Evolutionary conservation across 768 basidiomycete species (phyloP).

Genomic region (Termitomyces sp.): DNA sequence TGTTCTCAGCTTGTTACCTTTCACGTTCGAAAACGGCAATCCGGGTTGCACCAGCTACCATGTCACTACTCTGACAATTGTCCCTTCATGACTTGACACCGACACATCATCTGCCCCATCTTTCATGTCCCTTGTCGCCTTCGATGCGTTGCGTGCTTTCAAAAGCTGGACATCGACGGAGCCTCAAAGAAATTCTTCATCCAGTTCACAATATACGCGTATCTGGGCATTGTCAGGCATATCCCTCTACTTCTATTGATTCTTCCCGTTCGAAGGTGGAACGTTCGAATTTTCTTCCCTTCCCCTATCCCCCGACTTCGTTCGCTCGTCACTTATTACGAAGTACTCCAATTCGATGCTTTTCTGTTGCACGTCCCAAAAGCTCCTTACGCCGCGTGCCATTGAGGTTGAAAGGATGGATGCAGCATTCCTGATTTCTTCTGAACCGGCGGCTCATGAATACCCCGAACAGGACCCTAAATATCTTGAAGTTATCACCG

Average conservation of each 20-base stretch:
- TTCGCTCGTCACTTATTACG: too few relatives aligned
- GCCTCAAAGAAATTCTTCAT: not conserved
- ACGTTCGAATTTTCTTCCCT: not conserved
- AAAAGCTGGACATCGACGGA: not conserved
- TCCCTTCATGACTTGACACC: not conserved
- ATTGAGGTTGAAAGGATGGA: not conserved
- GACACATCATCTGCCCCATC: constrained; percentile 12
- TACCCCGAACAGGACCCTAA: too few relatives aligned
- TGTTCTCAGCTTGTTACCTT: too few relatives aligned
- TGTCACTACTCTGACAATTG: constrained; percentile 16
- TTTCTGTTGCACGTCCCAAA: not conserved
- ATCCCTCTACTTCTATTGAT: not conserved
- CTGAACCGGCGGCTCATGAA: not conserved
- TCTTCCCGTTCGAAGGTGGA: not conserved
- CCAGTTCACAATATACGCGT: too few relatives aligned
- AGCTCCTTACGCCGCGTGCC: not conserved
- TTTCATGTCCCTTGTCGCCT: constrained; percentile 6
- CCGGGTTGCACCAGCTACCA: constrained; percentile 18
- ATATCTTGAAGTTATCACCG: too few relatives aligned
- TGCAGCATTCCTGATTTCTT: not conserved
- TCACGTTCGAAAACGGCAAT: not conserved
- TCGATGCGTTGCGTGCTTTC: not conserved
- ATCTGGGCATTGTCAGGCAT: not conserved
- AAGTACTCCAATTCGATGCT: not conserved
- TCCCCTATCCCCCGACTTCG: too few relatives aligned